These are phyloP conservation scores for Rhodotorula toruloides DNA, from an alignment of 768 basidiomycete genomes.

Conservation along the genomic window DNA sequence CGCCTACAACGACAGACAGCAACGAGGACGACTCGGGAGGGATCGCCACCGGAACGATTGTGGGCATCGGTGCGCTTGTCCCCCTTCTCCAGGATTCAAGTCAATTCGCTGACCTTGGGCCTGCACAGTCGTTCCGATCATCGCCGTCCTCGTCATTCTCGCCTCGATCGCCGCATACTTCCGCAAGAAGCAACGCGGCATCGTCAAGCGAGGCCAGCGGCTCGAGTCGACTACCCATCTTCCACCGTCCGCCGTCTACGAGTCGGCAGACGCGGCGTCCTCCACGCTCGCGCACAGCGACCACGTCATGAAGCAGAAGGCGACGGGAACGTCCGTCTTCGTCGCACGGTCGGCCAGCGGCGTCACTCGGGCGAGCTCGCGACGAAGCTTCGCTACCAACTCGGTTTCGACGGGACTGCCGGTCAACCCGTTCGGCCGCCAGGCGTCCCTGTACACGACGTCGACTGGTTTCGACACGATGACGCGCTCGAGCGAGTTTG, in stretches of 20 bases:
- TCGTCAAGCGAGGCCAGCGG: conserved; percentile 12
- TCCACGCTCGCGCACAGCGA: background rate
- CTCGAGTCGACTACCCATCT: conserved; percentile 23
- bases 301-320: conserved; percentile 17
- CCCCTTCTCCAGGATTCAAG: no score
- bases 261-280: background rate
- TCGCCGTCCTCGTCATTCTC: conserved; percentile 2
- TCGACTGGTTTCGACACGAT: conserved; percentile 14
- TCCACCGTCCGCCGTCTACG: background rate
- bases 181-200: background rate
- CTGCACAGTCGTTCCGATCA: conserved; percentile 6
- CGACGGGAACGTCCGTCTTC: conserved; percentile 9
- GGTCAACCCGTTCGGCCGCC: background rate
- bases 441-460: conserved; percentile 4
- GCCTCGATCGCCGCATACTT: conserved; percentile 1
- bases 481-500: conserved; percentile 16
- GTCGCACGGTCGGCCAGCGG: conserved; percentile 11
- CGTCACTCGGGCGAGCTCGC: conserved; percentile 9
- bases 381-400: conserved; percentile 28
- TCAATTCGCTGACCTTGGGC: background rate
- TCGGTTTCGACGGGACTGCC: conserved; percentile 26
- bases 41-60: background rate
- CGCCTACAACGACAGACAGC: background rate
- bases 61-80: conserved; percentile 4
- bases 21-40: background rate